A percentile compares a stretch with the other conserved stretches of the same genome.
Evolutionary conservation across 2,329 filamentous ascomycete genomes (phyloP).

Genomic region (Herpomyces periplanetae): DNA sequence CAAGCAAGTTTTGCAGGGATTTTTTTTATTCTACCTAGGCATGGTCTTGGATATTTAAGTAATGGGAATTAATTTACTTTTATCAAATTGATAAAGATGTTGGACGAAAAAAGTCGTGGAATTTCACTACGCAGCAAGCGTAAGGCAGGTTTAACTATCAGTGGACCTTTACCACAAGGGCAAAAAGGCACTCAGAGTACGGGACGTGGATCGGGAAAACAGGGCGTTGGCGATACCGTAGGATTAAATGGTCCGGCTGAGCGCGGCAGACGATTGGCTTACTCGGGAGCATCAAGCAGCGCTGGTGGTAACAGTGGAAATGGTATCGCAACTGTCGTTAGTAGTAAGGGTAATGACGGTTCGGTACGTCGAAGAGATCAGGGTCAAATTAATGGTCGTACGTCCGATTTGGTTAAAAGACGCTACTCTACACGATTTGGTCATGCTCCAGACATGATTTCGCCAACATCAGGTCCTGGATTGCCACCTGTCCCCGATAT

Average conservation of each 20-base stretch:
- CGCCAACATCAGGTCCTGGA: slow-evolving; percentile 21
- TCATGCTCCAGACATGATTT: slow-evolving; percentile 27
- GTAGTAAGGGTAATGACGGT: slow-evolving; percentile 1
- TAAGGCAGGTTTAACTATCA: slow-evolving; percentile 13
- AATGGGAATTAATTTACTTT: neutral
- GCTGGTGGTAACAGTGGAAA: slow-evolving; percentile 7
- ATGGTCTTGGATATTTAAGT: too few relatives aligned
- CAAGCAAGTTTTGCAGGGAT: too few relatives aligned
- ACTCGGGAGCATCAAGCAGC: slow-evolving; percentile 7
- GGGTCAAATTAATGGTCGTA: slow-evolving; percentile 13
- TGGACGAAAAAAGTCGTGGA: slow-evolving; percentile 12
- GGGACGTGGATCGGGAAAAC: neutral
- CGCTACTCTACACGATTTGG: slow-evolving; percentile 80
- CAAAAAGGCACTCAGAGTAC: slow-evolving; percentile 3
- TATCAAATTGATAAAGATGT: slow-evolving; percentile 8
- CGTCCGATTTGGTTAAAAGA: slow-evolving; percentile 56
- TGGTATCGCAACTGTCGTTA: slow-evolving; percentile 5
- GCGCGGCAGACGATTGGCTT: too few relatives aligned
- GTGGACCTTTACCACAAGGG: slow-evolving; percentile 7
- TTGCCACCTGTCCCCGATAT: slow-evolving; percentile 18
- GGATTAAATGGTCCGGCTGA: too few relatives aligned
- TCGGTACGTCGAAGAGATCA: slow-evolving; percentile 1
- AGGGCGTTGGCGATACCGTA: slow-evolving; percentile 2
- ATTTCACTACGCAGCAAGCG: slow-evolving; percentile 23
- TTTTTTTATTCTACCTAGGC: too few relatives aligned